Evolutionary conservation across 768 basidiomycete species (phyloP), one percentile per base, ranked within the genome.

Genomic region (Daedaleopsis nitida): DNA sequence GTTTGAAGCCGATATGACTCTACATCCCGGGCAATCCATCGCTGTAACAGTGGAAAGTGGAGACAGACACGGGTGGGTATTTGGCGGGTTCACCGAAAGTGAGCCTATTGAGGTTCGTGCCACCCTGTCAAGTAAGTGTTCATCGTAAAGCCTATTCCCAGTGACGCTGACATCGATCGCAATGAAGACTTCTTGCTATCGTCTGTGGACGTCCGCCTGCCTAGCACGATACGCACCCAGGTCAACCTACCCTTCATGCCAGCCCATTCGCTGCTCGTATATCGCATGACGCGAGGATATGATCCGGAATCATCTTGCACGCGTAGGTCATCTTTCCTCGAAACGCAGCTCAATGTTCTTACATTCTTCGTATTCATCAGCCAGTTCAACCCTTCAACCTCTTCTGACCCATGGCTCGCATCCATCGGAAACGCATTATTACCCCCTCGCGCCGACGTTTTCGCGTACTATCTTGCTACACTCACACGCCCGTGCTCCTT

Each of bases 401-500:
- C 74, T 94, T n/a, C 75, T 94, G 13, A 74, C 81, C 34, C 88
- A 93, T 59, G 77, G 77, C 0, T 86, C 91, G 0, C 76, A 81
- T 52, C 69, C 77, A 1, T 73, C 79, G 11, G 92, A 93, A 74
- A 83, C 83, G 0, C 86, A 92, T 68, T 91, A 90, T 65, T 85
- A 83, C 70, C 82, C 86, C 34, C 76, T 90, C 11, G 69, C 66
- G 50, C 70, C 69, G 0, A 72, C 65, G 16, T 68, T 74, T 42
- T 8, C 44, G 5, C 53, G 75, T 42, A 75, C 74, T 4, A 78
- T 81, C 42, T 74, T 83, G n/a, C 77, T 92, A 13, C 91, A 93
- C 70, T 83, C 87, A 0, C 89, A 94, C 70, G 72, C 81, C 8
- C 73, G 79, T 7, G 91, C 85, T 2, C 91, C 93, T 0, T 94